A percentile compares a stretch with the other conserved stretches of the same genome.
Conservation (phyloP, 2,329 filamentous ascomycete genomes). For the Herpotrichia juniperi region DNA sequence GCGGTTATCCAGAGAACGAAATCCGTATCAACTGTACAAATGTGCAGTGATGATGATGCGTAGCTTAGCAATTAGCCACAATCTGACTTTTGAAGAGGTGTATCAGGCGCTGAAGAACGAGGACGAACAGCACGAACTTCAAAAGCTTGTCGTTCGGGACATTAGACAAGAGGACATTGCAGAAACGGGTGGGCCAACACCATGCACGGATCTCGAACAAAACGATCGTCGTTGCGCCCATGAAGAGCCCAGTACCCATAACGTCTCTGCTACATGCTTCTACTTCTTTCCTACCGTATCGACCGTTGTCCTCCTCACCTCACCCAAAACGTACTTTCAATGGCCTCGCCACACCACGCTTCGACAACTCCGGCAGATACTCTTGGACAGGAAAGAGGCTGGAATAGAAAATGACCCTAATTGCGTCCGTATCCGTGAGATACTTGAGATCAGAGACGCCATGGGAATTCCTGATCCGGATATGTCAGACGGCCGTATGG, state of each 20-base stretch:
- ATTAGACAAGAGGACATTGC: too few species aligned
- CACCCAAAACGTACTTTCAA: constrained; percentile 14
- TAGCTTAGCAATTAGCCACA: too few species aligned
- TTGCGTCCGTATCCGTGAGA: constrained; percentile 12
- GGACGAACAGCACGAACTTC: too few species aligned
- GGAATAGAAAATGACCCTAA: constrained; percentile 3
- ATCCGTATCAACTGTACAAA: too few species aligned
- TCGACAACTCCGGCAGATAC: constrained; percentile 12
- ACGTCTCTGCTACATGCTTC: constrained; percentile 7
- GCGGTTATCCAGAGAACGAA: too few species aligned
- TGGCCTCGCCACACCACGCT: constrained; percentile 19
- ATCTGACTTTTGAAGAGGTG: too few species aligned
- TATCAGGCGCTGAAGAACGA: too few species aligned
- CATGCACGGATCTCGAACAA: not conserved
- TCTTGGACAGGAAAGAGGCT: constrained; percentile 3
- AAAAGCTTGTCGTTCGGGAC: too few species aligned
- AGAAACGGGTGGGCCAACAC: too few species aligned
- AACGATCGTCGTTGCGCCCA: not conserved
- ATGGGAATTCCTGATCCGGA: constrained; percentile 17
- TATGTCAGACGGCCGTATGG: not conserved
- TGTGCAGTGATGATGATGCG: too few species aligned
- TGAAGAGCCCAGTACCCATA: not conserved
- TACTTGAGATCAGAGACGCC: constrained; percentile 16
- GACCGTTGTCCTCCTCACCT: constrained; percentile 13
- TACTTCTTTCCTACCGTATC: constrained; percentile 18